These are phyloP conservation scores for Periglandula ipomoeae DNA, from an alignment of 2,329 filamentous ascomycete genomes.

Conservation along the genomic window DNA sequence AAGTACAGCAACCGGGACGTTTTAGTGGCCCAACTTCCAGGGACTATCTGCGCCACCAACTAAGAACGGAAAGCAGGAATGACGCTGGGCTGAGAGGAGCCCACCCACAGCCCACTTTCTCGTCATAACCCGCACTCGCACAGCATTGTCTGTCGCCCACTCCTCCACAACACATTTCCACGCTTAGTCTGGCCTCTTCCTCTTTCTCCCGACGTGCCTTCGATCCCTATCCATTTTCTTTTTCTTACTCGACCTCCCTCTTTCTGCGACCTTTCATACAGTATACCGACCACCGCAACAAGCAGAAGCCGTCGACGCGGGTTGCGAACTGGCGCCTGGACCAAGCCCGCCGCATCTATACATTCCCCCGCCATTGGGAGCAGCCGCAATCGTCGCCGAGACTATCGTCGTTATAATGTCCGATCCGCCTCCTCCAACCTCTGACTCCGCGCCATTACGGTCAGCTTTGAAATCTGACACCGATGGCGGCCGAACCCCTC, in stretches of 20 bases:
- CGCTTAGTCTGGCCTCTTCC: background rate
- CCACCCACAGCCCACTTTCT: slow-evolving; percentile 1
- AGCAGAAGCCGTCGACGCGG: background rate
- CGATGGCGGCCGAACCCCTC: slow-evolving; percentile 26
- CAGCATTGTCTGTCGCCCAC: background rate
- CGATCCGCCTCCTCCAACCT: slow-evolving; percentile 15
- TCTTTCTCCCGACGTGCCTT: background rate
- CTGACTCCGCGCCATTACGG: slow-evolving; percentile 24
- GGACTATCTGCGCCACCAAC: no score
- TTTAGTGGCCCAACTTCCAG: no score
- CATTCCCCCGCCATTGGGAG: background rate
- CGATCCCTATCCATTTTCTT: background rate
- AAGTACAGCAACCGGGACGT: background rate
- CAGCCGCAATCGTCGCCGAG: background rate
- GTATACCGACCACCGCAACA: background rate
- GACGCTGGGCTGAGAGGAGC: background rate
- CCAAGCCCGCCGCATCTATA: background rate
- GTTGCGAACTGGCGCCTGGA: background rate
- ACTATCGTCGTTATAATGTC: slow-evolving; percentile 15
- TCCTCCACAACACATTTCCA: no score
- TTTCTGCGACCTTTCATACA: background rate
- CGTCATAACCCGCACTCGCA: background rate
- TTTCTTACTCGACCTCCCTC: background rate
- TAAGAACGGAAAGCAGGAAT: background rate
- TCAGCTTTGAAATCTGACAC: slow-evolving; percentile 37